phyloP scores from a whole-genome alignment of 2,329 filamentous ascomycete species.

The Mariannaea sp. region DNA sequence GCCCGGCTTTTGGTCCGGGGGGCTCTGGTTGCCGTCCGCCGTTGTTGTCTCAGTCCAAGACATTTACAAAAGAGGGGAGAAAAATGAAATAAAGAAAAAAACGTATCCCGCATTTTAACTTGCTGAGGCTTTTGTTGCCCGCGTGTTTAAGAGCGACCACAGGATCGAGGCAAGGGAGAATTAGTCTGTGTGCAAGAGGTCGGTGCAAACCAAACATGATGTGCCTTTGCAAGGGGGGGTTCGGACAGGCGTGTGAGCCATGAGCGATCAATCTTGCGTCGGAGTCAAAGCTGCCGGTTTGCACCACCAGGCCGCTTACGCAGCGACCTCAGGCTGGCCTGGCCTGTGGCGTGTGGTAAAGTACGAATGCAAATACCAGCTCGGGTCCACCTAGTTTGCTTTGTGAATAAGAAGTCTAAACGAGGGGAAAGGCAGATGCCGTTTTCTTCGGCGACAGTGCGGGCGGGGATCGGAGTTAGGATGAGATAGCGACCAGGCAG shows the following conservation, averaged over 20 bases:
- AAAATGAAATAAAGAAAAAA: too few species aligned
- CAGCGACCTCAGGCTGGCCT: neutral
- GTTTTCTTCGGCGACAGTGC: neutral
- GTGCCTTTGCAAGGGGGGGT: neutral
- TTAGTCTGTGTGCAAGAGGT: neutral
- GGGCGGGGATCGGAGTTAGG: neutral
- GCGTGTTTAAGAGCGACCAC: conserved; percentile 2
- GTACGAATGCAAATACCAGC: neutral
- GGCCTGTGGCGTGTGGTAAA: neutral
- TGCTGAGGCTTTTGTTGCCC: too few species aligned
- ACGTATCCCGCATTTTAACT: too few species aligned
- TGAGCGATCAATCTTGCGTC: neutral
- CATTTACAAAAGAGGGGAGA: too few species aligned
- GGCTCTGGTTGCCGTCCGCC: neutral
- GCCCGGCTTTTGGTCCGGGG: neutral
- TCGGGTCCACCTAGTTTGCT: neutral
- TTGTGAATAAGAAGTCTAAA: too few species aligned
- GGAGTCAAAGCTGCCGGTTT: neutral
- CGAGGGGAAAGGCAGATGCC: too few species aligned
- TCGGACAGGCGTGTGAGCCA: neutral
- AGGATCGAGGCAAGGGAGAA: conserved; percentile 10
- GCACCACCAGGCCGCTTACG: neutral
- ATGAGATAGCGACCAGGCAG: neutral
- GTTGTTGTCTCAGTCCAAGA: neutral
- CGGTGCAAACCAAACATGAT: neutral